These are phyloP conservation scores for Colletotrichum cordylinicola DNA, from an alignment of 2,329 filamentous ascomycete genomes.

Conservation along the genomic window DNA sequence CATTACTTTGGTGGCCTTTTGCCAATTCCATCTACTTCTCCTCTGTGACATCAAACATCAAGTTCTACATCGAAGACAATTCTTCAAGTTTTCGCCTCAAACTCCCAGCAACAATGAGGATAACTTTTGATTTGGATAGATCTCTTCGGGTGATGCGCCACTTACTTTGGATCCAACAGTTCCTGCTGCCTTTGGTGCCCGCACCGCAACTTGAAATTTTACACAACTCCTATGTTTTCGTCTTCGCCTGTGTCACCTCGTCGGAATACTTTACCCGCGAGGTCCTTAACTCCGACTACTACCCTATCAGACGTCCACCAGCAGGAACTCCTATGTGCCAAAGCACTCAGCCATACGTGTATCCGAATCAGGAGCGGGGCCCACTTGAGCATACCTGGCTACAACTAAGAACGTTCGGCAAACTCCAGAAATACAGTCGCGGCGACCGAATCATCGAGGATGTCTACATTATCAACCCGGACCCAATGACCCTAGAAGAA, in stretches of 20 bases:
- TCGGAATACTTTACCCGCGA: not conserved
- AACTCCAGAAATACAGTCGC: not conserved
- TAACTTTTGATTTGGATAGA: no score
- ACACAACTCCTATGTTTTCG: accelerated
- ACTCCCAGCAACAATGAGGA: not conserved
- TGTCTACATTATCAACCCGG: not conserved
- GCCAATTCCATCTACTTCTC: accelerated
- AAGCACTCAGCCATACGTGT: not conserved
- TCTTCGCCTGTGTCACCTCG: accelerated
- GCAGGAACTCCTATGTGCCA: not conserved
- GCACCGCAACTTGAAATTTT: accelerated
- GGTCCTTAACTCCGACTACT: accelerated
- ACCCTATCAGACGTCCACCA: accelerated
- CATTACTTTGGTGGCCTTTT: not conserved
- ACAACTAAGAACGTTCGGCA: not conserved
- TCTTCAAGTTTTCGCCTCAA: not conserved
- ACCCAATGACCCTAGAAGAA: accelerated
- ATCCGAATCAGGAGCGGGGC: no score
- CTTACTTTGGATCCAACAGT: accelerated
- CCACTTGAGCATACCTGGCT: not conserved
- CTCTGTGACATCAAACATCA: not conserved
- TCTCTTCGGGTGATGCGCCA: no score
- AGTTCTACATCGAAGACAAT: accelerated
- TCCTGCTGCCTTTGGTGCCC: not conserved
- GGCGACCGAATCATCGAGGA: not conserved